These are phyloP conservation scores for Salvia rosmarinus DNA, from an alignment of 257 asterid genomes.

Conservation along the genomic window DNA sequence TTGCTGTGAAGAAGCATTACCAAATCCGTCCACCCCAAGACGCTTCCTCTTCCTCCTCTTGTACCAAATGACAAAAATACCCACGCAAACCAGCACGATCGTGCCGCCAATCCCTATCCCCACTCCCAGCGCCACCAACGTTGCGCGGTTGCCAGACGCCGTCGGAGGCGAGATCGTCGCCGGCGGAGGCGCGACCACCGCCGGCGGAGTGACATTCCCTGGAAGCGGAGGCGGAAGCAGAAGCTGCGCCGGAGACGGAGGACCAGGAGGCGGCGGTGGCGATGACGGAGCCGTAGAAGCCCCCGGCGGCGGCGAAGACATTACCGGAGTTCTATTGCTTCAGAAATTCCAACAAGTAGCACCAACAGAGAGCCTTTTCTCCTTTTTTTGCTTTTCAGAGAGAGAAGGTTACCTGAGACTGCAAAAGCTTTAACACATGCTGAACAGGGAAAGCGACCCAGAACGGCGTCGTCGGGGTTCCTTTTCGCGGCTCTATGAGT, in stretches of 20 bases:
- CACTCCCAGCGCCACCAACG: constrained; percentile 70
- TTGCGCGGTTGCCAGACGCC: constrained; percentile 33
- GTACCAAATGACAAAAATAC: constrained; percentile 69
- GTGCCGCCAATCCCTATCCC: constrained; percentile 92
- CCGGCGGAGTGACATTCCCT: constrained; percentile 31
- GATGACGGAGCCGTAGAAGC: constrained; percentile 34
- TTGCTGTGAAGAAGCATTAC: constrained; percentile 33
- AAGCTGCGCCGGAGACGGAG: constrained; percentile 46
- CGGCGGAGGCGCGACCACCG: constrained; percentile 24
- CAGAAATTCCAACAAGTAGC: constrained; percentile 16
- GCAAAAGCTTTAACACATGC: constrained; percentile 18
- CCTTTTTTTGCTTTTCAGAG: too few relatives aligned
- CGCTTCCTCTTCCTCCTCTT: constrained; percentile 64
- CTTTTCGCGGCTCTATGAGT: constrained; percentile 21
- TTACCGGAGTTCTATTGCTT: constrained; percentile 32
- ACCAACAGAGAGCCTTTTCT: too few relatives aligned
- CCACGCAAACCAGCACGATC: constrained; percentile 68
- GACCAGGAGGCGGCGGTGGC: constrained; percentile 37
- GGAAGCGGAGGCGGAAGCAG: constrained; percentile 42
- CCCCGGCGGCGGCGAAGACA: constrained; percentile 48
- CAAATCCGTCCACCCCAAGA: constrained; percentile 42
- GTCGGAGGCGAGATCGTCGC: constrained; percentile 20
- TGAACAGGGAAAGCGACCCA: constrained; percentile 31
- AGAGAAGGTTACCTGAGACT: not conserved
- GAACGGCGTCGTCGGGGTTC: constrained; percentile 41